A percentile compares a stretch with the other conserved stretches of the same genome.
Conservation (phyloP, 1,284 basidiomycete species). For the Marasmius tenuissimus region DNA sequence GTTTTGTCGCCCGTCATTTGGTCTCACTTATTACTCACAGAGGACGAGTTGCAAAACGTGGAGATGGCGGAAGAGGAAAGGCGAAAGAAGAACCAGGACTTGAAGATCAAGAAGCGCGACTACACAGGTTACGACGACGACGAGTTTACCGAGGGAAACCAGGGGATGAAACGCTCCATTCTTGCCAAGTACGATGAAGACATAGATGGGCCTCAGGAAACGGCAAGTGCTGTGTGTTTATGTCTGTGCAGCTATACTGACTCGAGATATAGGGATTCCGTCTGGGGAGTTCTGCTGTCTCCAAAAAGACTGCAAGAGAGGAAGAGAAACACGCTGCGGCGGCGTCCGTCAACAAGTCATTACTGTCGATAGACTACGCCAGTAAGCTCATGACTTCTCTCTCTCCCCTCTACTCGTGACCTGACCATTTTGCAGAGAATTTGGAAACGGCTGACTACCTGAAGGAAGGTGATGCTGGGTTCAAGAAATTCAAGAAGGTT, state of each 20-base stretch:
- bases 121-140: slow-evolving; percentile 98
- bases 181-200: slow-evolving; percentile 95
- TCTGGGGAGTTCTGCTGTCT: slow-evolving; percentile 57
- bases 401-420: slow-evolving; percentile 12
- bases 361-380: slow-evolving; percentile 88
- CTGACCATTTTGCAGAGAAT: slow-evolving; percentile 64
- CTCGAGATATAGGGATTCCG: slow-evolving; percentile 66
- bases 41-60: slow-evolving; percentile 96
- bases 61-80: slow-evolving; percentile 88
- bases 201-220: slow-evolving; percentile 66
- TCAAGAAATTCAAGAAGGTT: slow-evolving; percentile 86
- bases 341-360: slow-evolving; percentile 71
- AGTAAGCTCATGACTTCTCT: slow-evolving; percentile 51
- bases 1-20: background rate
- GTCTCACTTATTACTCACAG: slow-evolving; percentile 38
- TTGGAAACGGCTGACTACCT: slow-evolving; percentile 86
- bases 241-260: background rate
- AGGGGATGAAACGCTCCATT: slow-evolving; percentile 81
- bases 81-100: slow-evolving; percentile 75
- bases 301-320: slow-evolving; percentile 36
- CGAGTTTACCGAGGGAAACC: slow-evolving; percentile 76
- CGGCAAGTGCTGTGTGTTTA: slow-evolving; percentile 42
- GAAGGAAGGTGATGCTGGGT: slow-evolving; percentile 88
- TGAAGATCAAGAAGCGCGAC: slow-evolving; percentile 86
- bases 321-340: slow-evolving; percentile 58